A percentile compares a stretch with the other conserved stretches of the same genome.
Conservation (phyloP, 306 rosid genomes). For the Ormosia semicastrata region DNA sequence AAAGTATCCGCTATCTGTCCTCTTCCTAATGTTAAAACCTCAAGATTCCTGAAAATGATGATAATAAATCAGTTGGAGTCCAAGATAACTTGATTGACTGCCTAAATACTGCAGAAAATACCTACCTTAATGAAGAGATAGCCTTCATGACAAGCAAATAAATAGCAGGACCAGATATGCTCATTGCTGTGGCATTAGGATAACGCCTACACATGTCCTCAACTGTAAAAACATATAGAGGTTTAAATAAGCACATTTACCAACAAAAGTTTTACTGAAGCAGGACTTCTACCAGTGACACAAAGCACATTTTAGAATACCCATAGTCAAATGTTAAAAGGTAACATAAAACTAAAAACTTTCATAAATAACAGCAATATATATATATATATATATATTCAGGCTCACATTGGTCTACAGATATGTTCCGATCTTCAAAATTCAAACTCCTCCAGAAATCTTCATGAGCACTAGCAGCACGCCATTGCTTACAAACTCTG, state of each 20-base stretch:
- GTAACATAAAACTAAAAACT: background rate
- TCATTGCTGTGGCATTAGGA: constrained; percentile 92
- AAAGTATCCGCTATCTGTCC: constrained; percentile 75
- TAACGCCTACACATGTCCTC: constrained; percentile 95
- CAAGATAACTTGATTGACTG: background rate
- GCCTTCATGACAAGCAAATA: constrained; percentile 80
- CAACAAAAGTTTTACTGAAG: background rate
- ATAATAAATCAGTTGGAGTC: constrained; percentile 30
- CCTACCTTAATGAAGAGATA: constrained; percentile 66
- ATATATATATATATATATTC: background rate
- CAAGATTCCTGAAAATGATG: constrained; percentile 69
- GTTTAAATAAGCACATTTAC: constrained; percentile 26
- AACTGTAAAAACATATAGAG: constrained; percentile 52
- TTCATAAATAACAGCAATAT: background rate
- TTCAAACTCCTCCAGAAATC: constrained; percentile 93
- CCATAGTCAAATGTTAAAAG: background rate
- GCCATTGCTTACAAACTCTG: constrained; percentile 93
- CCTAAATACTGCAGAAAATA: constrained; percentile 6
- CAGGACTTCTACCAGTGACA: background rate
- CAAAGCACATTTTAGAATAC: background rate
- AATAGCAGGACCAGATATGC: constrained; percentile 68
- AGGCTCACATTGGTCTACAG: constrained; percentile 86
- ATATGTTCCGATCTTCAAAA: constrained; percentile 87
- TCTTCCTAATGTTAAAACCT: constrained; percentile 74
- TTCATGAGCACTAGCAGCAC: constrained; percentile 92